These are phyloP conservation scores for Gremmenia infestans DNA, from an alignment of 2,329 filamentous ascomycete species.

Conservation along the genomic window DNA sequence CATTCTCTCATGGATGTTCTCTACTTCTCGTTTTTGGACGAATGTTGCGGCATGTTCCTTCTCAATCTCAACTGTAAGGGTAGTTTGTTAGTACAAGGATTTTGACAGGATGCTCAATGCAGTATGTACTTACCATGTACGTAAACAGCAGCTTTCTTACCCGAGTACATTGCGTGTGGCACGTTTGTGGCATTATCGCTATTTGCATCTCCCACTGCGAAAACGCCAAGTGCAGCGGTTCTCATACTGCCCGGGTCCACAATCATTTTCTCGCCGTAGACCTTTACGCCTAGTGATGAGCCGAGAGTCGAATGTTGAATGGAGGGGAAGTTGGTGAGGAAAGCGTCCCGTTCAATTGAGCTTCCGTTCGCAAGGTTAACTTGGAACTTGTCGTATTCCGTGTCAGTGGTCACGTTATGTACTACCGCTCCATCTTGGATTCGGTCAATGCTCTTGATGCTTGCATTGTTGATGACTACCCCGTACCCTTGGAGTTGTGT, in stretches of 20 bases:
- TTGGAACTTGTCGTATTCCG: slow-evolving; percentile 50
- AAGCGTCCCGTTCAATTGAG: slow-evolving; percentile 43
- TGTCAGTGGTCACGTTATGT: slow-evolving; percentile 4
- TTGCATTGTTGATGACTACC: slow-evolving; percentile 51
- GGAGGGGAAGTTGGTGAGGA: slow-evolving; percentile 45
- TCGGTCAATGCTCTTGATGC: slow-evolving; percentile 44
- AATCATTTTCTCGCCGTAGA: slow-evolving; percentile 8
- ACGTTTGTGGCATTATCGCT: slow-evolving; percentile 56
- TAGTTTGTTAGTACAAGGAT: neutral
- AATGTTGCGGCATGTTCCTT: slow-evolving; percentile 7
- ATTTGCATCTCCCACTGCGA: slow-evolving; percentile 56
- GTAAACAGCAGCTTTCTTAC: slow-evolving; percentile 53
- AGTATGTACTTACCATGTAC: slow-evolving; percentile 46
- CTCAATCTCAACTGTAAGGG: slow-evolving; percentile 10
- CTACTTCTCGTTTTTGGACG: slow-evolving; percentile 2
- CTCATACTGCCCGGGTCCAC: slow-evolving; percentile 5
- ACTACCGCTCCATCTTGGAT: slow-evolving; percentile 33
- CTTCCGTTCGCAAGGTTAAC: slow-evolving; percentile 46
- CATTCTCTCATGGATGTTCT: slow-evolving; percentile 4
- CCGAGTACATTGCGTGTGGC: slow-evolving; percentile 54
- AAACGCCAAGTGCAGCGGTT: slow-evolving; percentile 51
- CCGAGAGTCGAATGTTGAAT: slow-evolving; percentile 46
- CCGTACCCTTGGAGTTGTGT: slow-evolving; percentile 45
- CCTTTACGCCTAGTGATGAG: slow-evolving; percentile 35
- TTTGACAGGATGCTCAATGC: neutral